Evolutionary conservation across 2,329 filamentous ascomycete species (phyloP), one percentile per base, ranked within the genome.

Genomic region (Colletotrichum orchidophilum): DNA sequence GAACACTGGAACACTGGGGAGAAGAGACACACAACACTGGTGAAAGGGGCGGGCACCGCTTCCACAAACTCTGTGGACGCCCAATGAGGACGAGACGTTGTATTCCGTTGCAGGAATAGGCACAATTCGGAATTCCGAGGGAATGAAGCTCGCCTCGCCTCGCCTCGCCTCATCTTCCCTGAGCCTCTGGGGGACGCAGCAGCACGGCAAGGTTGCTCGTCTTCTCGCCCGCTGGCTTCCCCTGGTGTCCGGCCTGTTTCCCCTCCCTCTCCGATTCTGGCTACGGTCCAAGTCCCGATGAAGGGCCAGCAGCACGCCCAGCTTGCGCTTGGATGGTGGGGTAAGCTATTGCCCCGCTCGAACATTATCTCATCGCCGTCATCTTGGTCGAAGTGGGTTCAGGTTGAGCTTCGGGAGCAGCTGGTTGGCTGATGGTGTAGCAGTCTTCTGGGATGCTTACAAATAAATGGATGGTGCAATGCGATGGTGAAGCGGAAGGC

Each of bases 51-150:
- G 18, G 46, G 54, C 66, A 71, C 58, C 62, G 64, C 58, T 62
- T 71, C 64, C 68, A 68, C 58, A 67, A 71, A 66, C 26, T 66
- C 67, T 55, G 55, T 46, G 61, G 42, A 55, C 13, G 15, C 49
- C 63, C 63, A 53, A 66, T 66, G 63, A 42, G 63, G 55, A 46
- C 7, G 39, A 46, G 39, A 21, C 18, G 39, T 21, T 15, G 18
- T 46, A 46, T 46, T 46, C 39, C 39, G 39, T 46, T 54, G 29
- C 31, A 54, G 24, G 50, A 33, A 57, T 24, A 35, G 39, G 50
- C 26, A 68, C 26, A 58, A 59, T 63, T 71, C 68, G 64, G 64
- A 71, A 57, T 63, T 71, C 68, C 68, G 68, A 71, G 68, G 58
- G 42, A 21, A 63, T 39, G n/a, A 31, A 68, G 64, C 68, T 71